Base-by-base conservation (phyloP, 2,329 filamentous ascomycete species). In the Hypoxylon sp. region DNA sequence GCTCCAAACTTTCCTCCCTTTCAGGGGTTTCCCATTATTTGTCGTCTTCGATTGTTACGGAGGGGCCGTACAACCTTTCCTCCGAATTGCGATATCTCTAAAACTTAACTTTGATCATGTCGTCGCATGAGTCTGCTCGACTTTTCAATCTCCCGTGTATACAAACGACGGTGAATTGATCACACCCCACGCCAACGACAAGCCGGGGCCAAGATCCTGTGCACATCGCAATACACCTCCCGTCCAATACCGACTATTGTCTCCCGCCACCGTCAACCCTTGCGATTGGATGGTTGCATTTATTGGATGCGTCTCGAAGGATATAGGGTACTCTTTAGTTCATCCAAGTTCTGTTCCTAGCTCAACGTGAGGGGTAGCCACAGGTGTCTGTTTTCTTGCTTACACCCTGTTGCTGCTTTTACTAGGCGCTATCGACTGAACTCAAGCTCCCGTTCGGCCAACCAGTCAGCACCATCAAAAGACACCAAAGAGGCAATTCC, bases 251-350 rank as follows among this genome's bases (percentile, higher is more conserved):
- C 71, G 60, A 65, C 65, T 69, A 62, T 62, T 63, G 65, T 63
- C 70, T 72, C 63, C 71, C 65, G 63, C 63, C 57, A 59, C 23
- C 66, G 21, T 64, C 57, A 51, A 32, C 52, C 53, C 49, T 60
- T 73, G 63, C 70, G 46, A 75, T 76, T 76, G 75, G 75, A 68
- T 61, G 67, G 67, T 71, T 69, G 65, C 69, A 67, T 67, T 52
- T 19, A 41, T 56, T n/a, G n/a, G n/a, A 62, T 23, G 32, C 50
- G 58, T 62, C 49, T 65, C 32, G 25, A 57, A 61, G 53, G 50
- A 43, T 43, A 67, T 53, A 65, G 48, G 48, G 32, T 52, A 49
- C 53, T 46, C 38, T 41, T 58, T 60, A 53, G 48, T 45, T 43
- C 57, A 45, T 62, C 52, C 48, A 67, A 63, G 30, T 50, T 46